Percentiles rank a stretch among this genome's conserved stretches.
phyloP scores from a whole-genome alignment of 306 rosid genomes.

The Clitoria ternatea region DNA sequence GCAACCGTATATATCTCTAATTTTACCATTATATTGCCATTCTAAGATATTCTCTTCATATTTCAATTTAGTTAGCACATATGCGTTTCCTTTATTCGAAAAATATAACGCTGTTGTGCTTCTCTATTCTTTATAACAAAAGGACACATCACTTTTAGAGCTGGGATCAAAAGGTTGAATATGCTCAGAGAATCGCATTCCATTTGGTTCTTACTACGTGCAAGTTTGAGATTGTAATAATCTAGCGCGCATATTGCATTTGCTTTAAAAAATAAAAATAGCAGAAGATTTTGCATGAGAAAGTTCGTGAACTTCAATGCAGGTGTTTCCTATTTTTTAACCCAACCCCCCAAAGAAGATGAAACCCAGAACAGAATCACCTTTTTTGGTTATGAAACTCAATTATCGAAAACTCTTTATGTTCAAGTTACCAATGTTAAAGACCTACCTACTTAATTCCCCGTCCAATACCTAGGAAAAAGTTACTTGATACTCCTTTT shows the following conservation, averaged over 20 bases:
- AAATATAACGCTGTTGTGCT: no score
- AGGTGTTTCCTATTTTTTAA: background rate
- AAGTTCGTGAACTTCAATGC: slow-evolving; percentile 16
- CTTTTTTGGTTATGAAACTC: background rate
- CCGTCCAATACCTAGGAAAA: no score
- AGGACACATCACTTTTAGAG: slow-evolving; percentile 16
- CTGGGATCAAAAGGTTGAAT: slow-evolving; percentile 15
- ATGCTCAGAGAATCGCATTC: slow-evolving; percentile 35
- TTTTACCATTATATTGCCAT: no score
- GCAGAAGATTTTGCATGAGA: slow-evolving; percentile 29
- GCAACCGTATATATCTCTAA: no score
- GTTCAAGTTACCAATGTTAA: background rate
- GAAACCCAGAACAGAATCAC: no score
- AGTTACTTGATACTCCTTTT: no score
- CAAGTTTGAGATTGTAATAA: slow-evolving; percentile 37
- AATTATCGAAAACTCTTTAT: background rate
- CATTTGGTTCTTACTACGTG: slow-evolving; percentile 40
- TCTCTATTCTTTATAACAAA: no score
- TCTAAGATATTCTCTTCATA: no score
- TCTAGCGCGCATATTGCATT: slow-evolving; percentile 19
- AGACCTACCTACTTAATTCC: background rate
- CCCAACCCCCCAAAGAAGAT: no score
- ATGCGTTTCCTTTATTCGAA: no score
- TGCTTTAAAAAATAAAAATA: background rate
- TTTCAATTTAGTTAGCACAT: no score